Base-by-base conservation (phyloP, 495 filamentous ascomycete species). In the Lasiosphaeria miniovina region DNA sequence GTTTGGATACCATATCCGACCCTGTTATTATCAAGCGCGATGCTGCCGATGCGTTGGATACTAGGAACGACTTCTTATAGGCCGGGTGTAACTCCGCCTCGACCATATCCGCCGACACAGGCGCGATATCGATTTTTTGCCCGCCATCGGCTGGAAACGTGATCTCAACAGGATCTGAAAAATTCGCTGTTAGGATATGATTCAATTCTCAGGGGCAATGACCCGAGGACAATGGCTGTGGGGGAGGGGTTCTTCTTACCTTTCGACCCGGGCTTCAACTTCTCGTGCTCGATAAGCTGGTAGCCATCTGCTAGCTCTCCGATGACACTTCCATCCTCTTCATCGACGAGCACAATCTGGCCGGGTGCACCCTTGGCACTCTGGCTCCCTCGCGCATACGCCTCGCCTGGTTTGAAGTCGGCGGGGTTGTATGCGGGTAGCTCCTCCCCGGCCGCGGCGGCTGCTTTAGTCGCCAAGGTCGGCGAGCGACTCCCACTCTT, bases 281-380 rank as follows among this genome's bases (percentile, higher is more conserved):
- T 80, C 45, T 83, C 75, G 59, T 88, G 82, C 64, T 94, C 94
- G 17, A 92, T 80, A 35, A 96, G 78, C 49, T 92, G 76, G 65
- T 91, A 93, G 7, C 88, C 90, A 48, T 93, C 90, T 33, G 85
- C 80, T 59, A 98, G 79, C 68, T 97, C 94, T 35, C 94, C 95
- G 15, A 98, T 91, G 5, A 98, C 88, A 70, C 88, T 93, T 52
- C 91, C 94, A 79, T 98, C 87, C 62, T 98, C 93, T 67, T 98
- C 94, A 59, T 98, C 90, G 34, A 98, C 78, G 3, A 98, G 79
- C n/a, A 98, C 94, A 59, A 98, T 93, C 67, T 90, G 87, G 6
- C 90, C 90, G 36, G 49, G 6, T 74, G 75, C 35, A 1, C 64
- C 69, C 43, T 77, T 74, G 11, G 72, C 74, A 63, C 77, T 81